phyloP scores from a whole-genome alignment of 148 eudicot genomes.

The Nyssa sinensis region DNA sequence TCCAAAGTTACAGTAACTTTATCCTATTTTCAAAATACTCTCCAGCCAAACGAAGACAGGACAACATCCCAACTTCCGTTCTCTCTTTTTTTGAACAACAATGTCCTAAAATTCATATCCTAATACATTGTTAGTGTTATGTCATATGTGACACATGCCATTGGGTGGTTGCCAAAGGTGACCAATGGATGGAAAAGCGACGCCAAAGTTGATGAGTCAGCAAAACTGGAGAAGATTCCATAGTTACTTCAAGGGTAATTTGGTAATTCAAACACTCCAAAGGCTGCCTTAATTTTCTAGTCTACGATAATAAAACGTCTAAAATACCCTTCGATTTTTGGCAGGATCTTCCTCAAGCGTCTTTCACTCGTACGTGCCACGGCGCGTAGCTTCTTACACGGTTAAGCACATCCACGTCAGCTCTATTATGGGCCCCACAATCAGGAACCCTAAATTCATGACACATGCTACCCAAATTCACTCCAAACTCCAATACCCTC shows the following conservation, averaged over 20 bases:
- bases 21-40: too few species aligned
- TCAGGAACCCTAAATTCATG: constrained; percentile 23
- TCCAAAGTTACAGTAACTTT: too few species aligned
- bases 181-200: too few species aligned
- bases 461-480: constrained; percentile 21
- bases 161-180: too few species aligned
- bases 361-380: background rate
- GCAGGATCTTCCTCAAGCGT: background rate
- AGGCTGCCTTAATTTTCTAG: background rate
- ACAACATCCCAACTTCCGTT: too few species aligned
- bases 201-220: too few species aligned
- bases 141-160: too few species aligned
- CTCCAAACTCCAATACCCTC: constrained; percentile 4
- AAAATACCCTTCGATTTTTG: background rate
- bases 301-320: background rate
- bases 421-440: constrained; percentile 15
- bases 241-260: background rate
- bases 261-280: background rate
- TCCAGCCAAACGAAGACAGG: too few species aligned
- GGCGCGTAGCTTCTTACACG: constrained; percentile 11
- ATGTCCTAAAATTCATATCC: too few species aligned
- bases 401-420: constrained; percentile 18
- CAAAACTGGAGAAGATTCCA: too few species aligned
- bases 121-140: too few species aligned
- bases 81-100: too few species aligned